These are phyloP conservation scores for Epichloe amarillans DNA, from an alignment of 2,329 filamentous ascomycete genomes.

Conservation along the genomic window DNA sequence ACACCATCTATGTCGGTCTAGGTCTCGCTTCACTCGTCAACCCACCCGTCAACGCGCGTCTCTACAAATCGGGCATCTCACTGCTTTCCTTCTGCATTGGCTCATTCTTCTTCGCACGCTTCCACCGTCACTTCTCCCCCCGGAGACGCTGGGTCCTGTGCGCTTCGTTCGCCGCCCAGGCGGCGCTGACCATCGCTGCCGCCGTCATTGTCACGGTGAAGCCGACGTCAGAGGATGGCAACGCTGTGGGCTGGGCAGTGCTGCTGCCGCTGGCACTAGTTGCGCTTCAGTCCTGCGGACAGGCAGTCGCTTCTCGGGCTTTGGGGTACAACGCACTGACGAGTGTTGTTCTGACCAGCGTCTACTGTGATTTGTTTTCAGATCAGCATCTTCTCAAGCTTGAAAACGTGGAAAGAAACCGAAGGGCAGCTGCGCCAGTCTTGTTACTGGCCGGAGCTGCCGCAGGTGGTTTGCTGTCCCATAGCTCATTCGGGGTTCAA, in stretches of 20 bases:
- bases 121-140: constrained; percentile 50
- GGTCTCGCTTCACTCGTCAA: constrained; percentile 46
- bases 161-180: constrained; percentile 42
- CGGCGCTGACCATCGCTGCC: constrained; percentile 34
- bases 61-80: constrained; percentile 52
- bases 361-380: constrained; percentile 70
- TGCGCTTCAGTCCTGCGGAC: constrained; percentile 65
- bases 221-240: constrained; percentile 21
- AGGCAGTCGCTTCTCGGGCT: constrained; percentile 61
- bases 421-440: constrained; percentile 34
- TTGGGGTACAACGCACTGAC: constrained; percentile 58
- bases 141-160: constrained; percentile 52
- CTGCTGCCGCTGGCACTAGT: constrained; percentile 55
- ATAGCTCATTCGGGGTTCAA: constrained; percentile 32
- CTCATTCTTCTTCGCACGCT: constrained; percentile 55
- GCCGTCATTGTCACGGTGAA: constrained; percentile 39
- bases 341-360: constrained; percentile 67
- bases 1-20: constrained; percentile 67
- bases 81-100: constrained; percentile 59
- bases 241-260: constrained; percentile 43
- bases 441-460: constrained; percentile 37
- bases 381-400: constrained; percentile 37
- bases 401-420: constrained; percentile 36
- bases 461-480: constrained; percentile 34
- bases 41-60: constrained; percentile 14